Evolutionary conservation across 306 rosid genomes (phyloP).

Genomic region (Morella rubra): DNA sequence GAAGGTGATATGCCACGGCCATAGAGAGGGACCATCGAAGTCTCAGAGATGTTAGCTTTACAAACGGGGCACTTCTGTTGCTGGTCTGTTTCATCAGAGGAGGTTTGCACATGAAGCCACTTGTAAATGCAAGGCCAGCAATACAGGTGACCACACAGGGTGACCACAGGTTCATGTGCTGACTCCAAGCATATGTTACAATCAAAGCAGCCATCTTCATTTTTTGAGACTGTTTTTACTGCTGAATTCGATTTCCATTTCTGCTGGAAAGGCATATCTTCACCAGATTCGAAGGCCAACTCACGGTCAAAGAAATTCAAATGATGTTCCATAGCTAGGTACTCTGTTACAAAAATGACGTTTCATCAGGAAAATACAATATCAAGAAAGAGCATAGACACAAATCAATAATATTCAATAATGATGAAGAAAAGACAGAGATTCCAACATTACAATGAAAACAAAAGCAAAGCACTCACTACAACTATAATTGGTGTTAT

Average conservation of each 20-base stretch:
- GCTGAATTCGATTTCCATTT: slow-evolving; percentile 50
- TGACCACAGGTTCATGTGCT: slow-evolving; percentile 80
- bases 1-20: slow-evolving; percentile 62
- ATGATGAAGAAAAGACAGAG: too few relatives aligned
- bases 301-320: slow-evolving; percentile 43
- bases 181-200: slow-evolving; percentile 93
- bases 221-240: slow-evolving; percentile 32
- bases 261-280: slow-evolving; percentile 44
- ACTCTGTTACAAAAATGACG: slow-evolving; percentile 33
- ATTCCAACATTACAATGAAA: background rate
- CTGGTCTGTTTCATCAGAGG: slow-evolving; percentile 46
- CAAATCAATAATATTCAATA: too few relatives aligned
- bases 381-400: too few relatives aligned
- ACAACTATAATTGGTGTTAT: background rate
- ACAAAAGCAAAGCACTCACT: background rate
- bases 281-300: slow-evolving; percentile 42
- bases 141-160: slow-evolving; percentile 88
- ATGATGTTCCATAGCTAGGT: slow-evolving; percentile 36
- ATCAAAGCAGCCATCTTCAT: slow-evolving; percentile 60
- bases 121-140: slow-evolving; percentile 95
- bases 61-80: slow-evolving; percentile 77
- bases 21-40: slow-evolving; percentile 82
- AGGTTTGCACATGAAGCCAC: slow-evolving; percentile 67
- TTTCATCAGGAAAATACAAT: too few relatives aligned
- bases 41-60: slow-evolving; percentile 62